Evolutionary conservation across 495 filamentous ascomycete genomes (phyloP), one percentile per base, ranked within the genome.

Genomic region (Podospora sp.): DNA sequence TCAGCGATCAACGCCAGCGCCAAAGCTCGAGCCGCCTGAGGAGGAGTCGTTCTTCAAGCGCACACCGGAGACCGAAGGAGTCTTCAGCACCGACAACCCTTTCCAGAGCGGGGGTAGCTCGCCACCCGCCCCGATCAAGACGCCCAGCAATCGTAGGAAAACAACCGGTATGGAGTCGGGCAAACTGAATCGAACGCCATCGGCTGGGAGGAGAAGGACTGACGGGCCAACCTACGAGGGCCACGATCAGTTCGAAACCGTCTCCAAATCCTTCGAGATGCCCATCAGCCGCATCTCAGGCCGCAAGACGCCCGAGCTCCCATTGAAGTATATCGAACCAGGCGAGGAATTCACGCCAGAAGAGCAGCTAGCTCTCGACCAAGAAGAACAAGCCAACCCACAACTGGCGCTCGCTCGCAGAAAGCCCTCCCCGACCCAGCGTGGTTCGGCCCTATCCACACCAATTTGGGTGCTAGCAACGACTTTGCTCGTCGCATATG

Each of bases 271-370:
- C 14, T 84, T 87, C 60, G 85, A 83, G 60, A 79, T 87, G 21
- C 79, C 86, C 4, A 25, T 82, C 21, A 75, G 79, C 16, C 62
- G 62, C 16, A 14, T 63, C 8, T 22, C 40, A 0, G 62, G 62
- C 3, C 36, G 56, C 0, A 76, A 68, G 25, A 69, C 73, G 0
- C 76, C 77, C 0, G 73, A 77, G 58, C 52, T 69, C 29, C 35
- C 36, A 24, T 40, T 57, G 12, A 22, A 33, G 11, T 29, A 27
- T 22, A 36, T 89, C 0, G 87, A 89, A 60, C 79, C 85, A 1
- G 92, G 91, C 5, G 96, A 98, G 76, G 96, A 98, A 72, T 99
- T 98, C 73, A 97, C 93, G 0, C 91, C 94, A 0, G 92, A 97
- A 53, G 92, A 91, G 73, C 93, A 92, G 76, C 80, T 91, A 46